Conservation (phyloP, 2,329 filamentous ascomycete species). For the Ascochyta clinopodiicola region DNA sequence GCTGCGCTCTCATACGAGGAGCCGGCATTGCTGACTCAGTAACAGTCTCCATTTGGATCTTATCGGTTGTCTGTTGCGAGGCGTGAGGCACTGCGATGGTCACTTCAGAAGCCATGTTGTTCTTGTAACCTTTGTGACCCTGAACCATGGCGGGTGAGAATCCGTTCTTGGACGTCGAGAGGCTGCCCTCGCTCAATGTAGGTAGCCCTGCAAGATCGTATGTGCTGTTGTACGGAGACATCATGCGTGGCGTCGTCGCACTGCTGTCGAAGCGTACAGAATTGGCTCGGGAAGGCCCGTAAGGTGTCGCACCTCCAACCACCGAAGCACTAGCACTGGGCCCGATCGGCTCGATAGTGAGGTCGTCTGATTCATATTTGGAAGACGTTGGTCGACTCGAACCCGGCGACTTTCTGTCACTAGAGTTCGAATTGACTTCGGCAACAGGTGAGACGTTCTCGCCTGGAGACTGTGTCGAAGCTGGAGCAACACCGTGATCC, state of each 20-base stretch:
- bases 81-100: constrained; percentile 17
- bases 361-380: constrained; percentile 29
- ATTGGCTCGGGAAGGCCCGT: constrained; percentile 25
- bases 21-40: constrained; percentile 39
- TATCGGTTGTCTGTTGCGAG: constrained; percentile 22
- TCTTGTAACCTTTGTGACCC: constrained; percentile 4
- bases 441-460: neutral
- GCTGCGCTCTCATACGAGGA: constrained; percentile 37
- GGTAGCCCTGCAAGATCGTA: constrained; percentile 8
- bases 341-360: constrained; percentile 31
- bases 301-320: constrained; percentile 28
- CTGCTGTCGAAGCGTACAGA: constrained; percentile 35
- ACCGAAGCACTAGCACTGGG: constrained; percentile 26
- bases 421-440: neutral
- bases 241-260: constrained; percentile 28
- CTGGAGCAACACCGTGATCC: constrained; percentile 12
- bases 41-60: constrained; percentile 40
- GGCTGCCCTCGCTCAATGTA: constrained; percentile 23
- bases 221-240: constrained; percentile 25
- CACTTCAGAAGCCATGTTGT: constrained; percentile 22
- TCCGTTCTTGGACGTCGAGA: constrained; percentile 18
- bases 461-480: neutral
- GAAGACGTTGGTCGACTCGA: constrained; percentile 15
- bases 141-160: constrained; percentile 13
- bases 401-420: constrained; percentile 1